Evolutionary conservation across 768 basidiomycete species (phyloP).

Genomic region (Russula ochroleuca): DNA sequence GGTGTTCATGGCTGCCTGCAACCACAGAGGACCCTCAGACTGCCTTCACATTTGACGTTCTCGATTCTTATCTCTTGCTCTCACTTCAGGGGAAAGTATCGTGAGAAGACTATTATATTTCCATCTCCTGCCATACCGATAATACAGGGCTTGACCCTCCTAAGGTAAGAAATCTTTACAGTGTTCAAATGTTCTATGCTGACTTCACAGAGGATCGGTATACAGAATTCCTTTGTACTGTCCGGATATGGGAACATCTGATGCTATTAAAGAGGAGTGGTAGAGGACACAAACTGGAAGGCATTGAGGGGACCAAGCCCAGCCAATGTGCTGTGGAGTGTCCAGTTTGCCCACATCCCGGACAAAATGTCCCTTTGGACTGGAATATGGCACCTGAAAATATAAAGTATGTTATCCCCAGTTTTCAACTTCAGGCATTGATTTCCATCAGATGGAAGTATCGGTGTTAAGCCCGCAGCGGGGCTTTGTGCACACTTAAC

Average conservation of each 20-base stretch:
- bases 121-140: not conserved
- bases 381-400: not conserved
- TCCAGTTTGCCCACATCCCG: not conserved
- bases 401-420: not conserved
- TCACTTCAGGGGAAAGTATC: not conserved
- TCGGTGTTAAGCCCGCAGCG: too few relatives aligned
- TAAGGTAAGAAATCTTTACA: not conserved
- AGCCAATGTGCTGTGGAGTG: not conserved
- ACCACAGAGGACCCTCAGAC: not conserved
- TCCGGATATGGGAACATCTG: not conserved
- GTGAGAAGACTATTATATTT: not conserved
- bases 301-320: not conserved
- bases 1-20: slow-evolving; percentile 4
- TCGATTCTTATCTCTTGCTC: not conserved
- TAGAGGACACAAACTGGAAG: not conserved
- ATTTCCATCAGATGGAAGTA: not conserved
- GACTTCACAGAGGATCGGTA: not conserved
- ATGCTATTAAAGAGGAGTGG: not conserved
- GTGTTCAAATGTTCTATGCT: not conserved
- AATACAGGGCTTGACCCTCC: not conserved
- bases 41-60: not conserved
- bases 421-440: not conserved
- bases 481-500: too few relatives aligned
- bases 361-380: not conserved
- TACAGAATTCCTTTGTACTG: not conserved